phyloP scores from a whole-genome alignment of 345 rosid species.

The Toxicodendron radicans region DNA sequence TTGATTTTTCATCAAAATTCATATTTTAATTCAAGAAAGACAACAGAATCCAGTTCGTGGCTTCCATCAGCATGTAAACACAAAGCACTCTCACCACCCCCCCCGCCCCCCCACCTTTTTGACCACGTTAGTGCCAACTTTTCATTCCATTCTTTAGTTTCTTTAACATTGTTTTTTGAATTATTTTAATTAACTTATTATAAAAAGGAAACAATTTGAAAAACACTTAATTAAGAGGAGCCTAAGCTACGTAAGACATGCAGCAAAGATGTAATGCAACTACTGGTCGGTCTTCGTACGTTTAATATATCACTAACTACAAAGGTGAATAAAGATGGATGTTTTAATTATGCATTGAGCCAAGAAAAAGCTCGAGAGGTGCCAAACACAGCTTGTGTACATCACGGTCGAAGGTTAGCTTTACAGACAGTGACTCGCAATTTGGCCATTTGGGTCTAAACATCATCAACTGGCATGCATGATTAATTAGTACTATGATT shows the following conservation, averaged over 20 bases:
- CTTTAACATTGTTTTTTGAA: constrained; percentile 1
- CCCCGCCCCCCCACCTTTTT: constrained; percentile 41
- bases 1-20: constrained; percentile 26
- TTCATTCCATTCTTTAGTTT: constrained; percentile 19
- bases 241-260: constrained; percentile 33
- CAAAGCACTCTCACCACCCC: constrained; percentile 23
- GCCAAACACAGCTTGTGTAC: background rate
- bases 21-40: constrained; percentile 33
- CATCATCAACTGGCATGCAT: background rate
- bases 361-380: constrained; percentile 15
- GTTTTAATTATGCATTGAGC: constrained; percentile 25
- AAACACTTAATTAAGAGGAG: background rate
- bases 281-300: constrained; percentile 28
- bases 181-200: background rate
- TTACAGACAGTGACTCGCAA: constrained; percentile 9
- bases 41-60: constrained; percentile 58
- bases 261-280: constrained; percentile 38
- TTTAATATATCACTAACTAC: background rate
- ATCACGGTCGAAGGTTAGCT: constrained; percentile 8
- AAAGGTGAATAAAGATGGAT: constrained; percentile 2
- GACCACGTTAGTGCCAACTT: constrained; percentile 57
- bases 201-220: too few relatives aligned
- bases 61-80: constrained; percentile 46
- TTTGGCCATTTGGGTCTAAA: background rate
- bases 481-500: background rate